Evolutionary conservation across 2,329 filamentous ascomycete genomes (phyloP), one percentile per base, ranked within the genome.

Genomic region (Zymoseptoria brevis): DNA sequence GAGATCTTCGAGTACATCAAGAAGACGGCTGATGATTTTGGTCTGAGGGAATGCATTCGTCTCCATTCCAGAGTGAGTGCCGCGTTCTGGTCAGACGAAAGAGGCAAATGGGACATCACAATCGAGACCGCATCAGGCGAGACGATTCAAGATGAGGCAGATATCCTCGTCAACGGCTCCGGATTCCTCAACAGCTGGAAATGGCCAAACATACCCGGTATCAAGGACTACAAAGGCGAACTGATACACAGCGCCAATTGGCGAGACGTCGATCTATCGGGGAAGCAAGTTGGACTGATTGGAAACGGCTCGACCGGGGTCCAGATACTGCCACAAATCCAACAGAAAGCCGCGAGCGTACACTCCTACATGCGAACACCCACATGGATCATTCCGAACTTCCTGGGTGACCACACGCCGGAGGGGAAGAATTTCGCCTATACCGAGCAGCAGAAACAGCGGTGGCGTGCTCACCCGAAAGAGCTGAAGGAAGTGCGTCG

Each of bases 321-420:
- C 9, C 58, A 62, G 24, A 56, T 68, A 58, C 19, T 74, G 0
- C 75, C 75, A 7, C 30, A 51, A 48, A 29, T 59, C n/a, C 57
- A 59, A 30, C 73, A 73, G 0, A 66, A 73, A 41, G 77, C 75
- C 53, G 67, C 72, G 9, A 76, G 77, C 52, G 72, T 79, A 5
- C 78, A 74, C 1, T 79, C 77, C 3, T 81, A 81, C 58, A 77
- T 82, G 53, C 75, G 79, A 8, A 75, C 78, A 13, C 77, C 78
- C 0, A 76, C 78, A 0, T 82, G 79, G 79, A 75, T 63, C 16
- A 59, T 59, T 19, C 57, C 60, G 1, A 59, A 59, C 19, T 48
- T 61, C 41, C 45, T 59, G 3, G 54, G 50, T 16, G 60, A 59
- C 9, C 26, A 54, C 19, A 59, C 60, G 7, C 54, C 57, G 1